These are phyloP conservation scores for Ophiostoma piceae DNA, from an alignment of 2,329 filamentous ascomycete genomes.

Conservation along the genomic window DNA sequence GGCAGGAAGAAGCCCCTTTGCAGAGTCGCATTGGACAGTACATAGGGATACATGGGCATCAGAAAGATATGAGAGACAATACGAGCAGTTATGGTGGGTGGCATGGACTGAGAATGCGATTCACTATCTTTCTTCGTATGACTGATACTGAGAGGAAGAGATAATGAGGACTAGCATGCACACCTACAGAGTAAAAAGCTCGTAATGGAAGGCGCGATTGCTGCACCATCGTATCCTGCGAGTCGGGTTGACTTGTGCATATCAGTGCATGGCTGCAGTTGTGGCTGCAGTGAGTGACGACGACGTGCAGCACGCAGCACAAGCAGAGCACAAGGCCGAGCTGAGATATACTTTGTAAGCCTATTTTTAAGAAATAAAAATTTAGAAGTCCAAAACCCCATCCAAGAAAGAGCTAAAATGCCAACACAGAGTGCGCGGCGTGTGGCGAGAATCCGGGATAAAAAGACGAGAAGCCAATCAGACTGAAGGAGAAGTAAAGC, in stretches of 20 bases:
- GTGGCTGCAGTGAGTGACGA: background rate
- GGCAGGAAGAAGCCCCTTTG: too few species aligned
- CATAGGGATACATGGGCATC: background rate
- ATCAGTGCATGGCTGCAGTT: background rate
- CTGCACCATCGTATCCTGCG: background rate
- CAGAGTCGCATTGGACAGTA: too few species aligned
- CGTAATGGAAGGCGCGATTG: constrained; percentile 8
- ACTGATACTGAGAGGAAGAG: background rate
- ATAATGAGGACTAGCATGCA: background rate
- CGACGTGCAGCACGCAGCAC: background rate
- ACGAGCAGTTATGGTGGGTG: constrained; percentile 5
- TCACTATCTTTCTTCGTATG: background rate
- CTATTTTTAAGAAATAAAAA: background rate
- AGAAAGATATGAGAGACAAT: background rate
- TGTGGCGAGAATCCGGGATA: constrained; percentile 15
- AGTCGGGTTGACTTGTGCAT: background rate
- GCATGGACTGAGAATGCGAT: background rate
- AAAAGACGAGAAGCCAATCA: constrained; percentile 14
- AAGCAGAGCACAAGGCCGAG: background rate
- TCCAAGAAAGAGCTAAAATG: background rate
- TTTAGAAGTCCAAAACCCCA: background rate
- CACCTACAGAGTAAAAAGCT: background rate
- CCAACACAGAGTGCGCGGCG: constrained; percentile 4
- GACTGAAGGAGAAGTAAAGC: background rate
- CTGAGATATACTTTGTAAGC: background rate